Conservation (phyloP, 176 grass and related monocot genomes). For the Oryza glumipatula region DNA sequence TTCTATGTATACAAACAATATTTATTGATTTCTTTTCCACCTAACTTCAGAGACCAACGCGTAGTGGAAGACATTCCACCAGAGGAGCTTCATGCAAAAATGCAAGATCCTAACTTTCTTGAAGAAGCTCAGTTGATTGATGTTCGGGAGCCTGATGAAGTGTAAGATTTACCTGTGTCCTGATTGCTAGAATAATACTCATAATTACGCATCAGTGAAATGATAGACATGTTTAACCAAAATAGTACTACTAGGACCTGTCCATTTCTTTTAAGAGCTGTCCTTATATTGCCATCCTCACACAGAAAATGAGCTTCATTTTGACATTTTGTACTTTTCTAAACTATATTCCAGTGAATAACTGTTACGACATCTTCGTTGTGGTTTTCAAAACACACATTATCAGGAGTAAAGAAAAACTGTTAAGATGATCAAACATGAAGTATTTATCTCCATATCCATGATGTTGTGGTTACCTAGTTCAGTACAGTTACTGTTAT, state of each 20-base stretch:
- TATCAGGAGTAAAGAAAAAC: background rate
- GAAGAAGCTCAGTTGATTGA: conserved; percentile 92
- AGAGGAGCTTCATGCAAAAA: conserved; percentile 78
- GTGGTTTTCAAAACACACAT: background rate
- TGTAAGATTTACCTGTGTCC: conserved; percentile 55
- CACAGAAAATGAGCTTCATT: background rate
- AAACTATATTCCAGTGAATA: background rate
- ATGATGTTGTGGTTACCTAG: conserved; percentile 5
- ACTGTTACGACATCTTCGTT: background rate
- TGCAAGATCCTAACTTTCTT: conserved; percentile 88
- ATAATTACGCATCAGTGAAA: background rate
- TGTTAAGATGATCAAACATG: background rate
- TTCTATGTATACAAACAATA: background rate
- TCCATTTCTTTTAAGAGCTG: background rate
- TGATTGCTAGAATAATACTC: background rate
- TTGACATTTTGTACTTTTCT: background rate
- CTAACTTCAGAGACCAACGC: conserved; percentile 71
- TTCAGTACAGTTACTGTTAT: conserved; percentile 8
- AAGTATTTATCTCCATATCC: background rate
- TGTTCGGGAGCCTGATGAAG: conserved; percentile 96
- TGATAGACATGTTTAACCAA: background rate
- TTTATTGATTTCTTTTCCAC: conserved; percentile 18
- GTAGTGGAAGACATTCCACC: conserved; percentile 83
- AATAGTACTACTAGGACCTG: background rate
- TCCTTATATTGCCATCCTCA: background rate